Conservation (phyloP, 2,329 filamentous ascomycete species). For the Pestalotiopsis sp. region DNA sequence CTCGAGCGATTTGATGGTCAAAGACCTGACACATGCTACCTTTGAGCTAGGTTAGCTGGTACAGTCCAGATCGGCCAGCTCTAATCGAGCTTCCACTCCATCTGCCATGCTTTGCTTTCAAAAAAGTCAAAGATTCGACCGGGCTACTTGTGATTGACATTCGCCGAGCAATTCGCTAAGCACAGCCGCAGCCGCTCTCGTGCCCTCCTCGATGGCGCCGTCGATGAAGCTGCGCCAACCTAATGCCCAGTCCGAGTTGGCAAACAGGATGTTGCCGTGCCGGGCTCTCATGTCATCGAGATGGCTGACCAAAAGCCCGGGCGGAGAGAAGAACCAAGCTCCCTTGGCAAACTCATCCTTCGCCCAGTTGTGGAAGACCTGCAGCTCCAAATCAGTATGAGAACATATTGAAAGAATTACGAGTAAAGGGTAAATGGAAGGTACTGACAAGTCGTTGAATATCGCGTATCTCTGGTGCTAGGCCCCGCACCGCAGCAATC, state of each 20-base stretch:
- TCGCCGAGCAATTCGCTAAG: neutral
- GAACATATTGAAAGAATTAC: neutral
- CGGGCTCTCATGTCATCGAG: slow-evolving; percentile 41
- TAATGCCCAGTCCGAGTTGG: slow-evolving; percentile 50
- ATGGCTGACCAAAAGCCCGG: slow-evolving; percentile 38
- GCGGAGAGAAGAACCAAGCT: slow-evolving; percentile 43
- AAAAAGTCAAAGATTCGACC: neutral
- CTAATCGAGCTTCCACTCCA: neutral
- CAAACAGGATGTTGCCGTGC: slow-evolving; percentile 48
- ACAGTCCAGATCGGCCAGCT: neutral
- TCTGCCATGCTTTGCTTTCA: neutral
- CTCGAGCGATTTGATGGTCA: neutral
- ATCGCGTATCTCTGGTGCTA: slow-evolving; percentile 3
- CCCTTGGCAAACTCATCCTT: slow-evolving; percentile 50
- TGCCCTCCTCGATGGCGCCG: slow-evolving; percentile 50
- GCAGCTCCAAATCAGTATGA: neutral
- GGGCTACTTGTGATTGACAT: neutral
- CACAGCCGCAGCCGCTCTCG: slow-evolving; percentile 31
- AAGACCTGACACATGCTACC: neutral
- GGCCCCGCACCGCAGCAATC: neutral
- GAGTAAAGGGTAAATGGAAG: neutral
- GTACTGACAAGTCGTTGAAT: neutral
- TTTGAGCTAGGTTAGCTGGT: neutral
- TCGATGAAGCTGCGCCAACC: slow-evolving; percentile 54
- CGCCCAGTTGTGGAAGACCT: slow-evolving; percentile 52